Evolutionary conservation across 257 asterid genomes (phyloP), one percentile per base, ranked within the genome.

Genomic region (Solanum raphanifolium): DNA sequence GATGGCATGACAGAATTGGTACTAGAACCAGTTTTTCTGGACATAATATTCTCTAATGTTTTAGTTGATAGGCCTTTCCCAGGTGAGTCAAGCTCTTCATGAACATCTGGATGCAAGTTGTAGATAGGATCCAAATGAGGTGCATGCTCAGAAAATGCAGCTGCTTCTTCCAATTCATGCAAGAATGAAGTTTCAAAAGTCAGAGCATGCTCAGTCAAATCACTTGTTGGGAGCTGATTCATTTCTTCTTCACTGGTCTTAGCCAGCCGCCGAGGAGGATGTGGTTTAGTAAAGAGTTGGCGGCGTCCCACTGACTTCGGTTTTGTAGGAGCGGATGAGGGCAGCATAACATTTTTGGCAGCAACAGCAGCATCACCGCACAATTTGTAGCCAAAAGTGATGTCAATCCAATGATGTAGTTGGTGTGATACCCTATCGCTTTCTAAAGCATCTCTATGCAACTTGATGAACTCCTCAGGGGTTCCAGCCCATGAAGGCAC

Each of bases 301-400:
- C 95, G 94, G 83, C 99, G 98, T 20, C 99, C 99, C 69, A 85
- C 88, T 86, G 99, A 94, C 87, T 95, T 93, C 66, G 92, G 94
- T 83, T 69, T 86, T 29, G 86, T 87, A 73, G 98, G 91, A 84
- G 93, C 87, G 69, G 98, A 92, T 76, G 96, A 91, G 35, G 98
- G 96, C 90, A 97, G 89, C 98, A 96, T 95, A 83, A 97, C 99
- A 89, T 97, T 97, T 90, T 97, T 97, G 85, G 99, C 98, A 84
- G 92, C 93, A 90, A 97, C 69, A 76, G 99, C 96, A 87, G 99
- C 98, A 84, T 91, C 94, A 84, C 99, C 99, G 29, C 95, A 93
- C 96, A 97, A 95, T 92, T 97, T 95, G 93, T 94, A 95, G 36
- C 99, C 99, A 91, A 97, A 97, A 89, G 98, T 97, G 89, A 97